Evolutionary conservation across 495 filamentous ascomycete species (phyloP).

Genomic region (Geoglossum glabrum): DNA sequence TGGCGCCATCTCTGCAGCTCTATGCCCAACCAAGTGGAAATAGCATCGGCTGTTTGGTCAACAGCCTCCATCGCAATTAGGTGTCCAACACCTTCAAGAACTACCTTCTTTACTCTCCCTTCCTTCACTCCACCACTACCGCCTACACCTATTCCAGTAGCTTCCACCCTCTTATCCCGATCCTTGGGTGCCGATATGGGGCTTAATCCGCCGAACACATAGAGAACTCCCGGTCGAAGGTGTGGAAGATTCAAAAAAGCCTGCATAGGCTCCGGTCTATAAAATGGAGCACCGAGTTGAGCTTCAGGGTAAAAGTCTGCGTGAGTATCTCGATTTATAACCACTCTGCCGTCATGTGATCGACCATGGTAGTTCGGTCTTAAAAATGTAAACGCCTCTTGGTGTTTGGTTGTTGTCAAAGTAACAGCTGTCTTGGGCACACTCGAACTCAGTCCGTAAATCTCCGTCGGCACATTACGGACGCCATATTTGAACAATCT

Average conservation of each 20-base stretch:
- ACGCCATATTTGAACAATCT: slow-evolving; percentile 45
- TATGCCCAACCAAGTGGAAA: slow-evolving; percentile 37
- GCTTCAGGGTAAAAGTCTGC: background rate
- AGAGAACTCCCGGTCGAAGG: slow-evolving; percentile 63
- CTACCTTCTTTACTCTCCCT: slow-evolving; percentile 50
- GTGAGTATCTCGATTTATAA: slow-evolving; percentile 22
- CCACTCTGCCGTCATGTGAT: slow-evolving; percentile 18
- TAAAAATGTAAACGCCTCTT: slow-evolving; percentile 41
- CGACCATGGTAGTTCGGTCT: slow-evolving; percentile 35
- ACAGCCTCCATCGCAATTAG: slow-evolving; percentile 68
- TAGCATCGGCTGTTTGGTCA: slow-evolving; percentile 34
- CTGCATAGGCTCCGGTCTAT: slow-evolving; percentile 30
- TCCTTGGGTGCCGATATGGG: slow-evolving; percentile 34
- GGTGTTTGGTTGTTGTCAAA: slow-evolving; percentile 36
- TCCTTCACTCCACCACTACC: slow-evolving; percentile 42
- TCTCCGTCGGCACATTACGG: slow-evolving; percentile 36
- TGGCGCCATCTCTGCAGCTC: slow-evolving; percentile 44
- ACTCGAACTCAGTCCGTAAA: background rate
- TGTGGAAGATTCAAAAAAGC: slow-evolving; percentile 44
- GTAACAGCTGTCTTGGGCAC: slow-evolving; percentile 22
- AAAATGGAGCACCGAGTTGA: background rate
- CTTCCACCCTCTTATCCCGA: slow-evolving; percentile 35
- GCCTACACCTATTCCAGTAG: slow-evolving; percentile 42
- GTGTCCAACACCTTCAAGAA: slow-evolving; percentile 52
- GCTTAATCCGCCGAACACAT: slow-evolving; percentile 53